Evolutionary conservation across 169 alveolate species (phyloP), one percentile per base, ranked within the genome.

Genomic region (Fabrea salina): DNA sequence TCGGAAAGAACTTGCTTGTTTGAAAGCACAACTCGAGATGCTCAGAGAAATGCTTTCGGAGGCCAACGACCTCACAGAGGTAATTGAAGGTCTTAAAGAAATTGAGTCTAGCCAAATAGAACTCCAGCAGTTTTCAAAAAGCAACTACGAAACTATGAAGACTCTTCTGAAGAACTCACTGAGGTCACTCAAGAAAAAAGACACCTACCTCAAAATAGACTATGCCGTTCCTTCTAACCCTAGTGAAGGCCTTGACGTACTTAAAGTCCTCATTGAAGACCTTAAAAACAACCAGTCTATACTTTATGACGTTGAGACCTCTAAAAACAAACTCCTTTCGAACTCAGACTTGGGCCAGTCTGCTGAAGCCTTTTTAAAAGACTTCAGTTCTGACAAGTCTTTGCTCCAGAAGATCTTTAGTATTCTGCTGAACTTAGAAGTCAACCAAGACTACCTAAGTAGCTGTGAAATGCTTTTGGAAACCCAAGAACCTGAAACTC

Each of bases 221-320:
- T 35, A 61, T 61, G 74, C 74, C 13, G 74, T 33, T 2, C 49
- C 74, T 33, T 61, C 74, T n/a, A 32, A 27, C 39, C 25, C 74
- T 16, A 61, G 74, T 33, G 74, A 61, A 37, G 74, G 74, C 16
- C 50, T 61, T 13, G 74, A 61, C 39, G 32, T 61, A n/a, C 32
- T 61, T 33, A 61, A 30, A 37, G 74, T 33, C 39, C 49, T n/a
- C 16, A 16, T 61, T 7, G 32, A 5, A n/a, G 13, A 2, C 3
- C 25, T 61, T 11, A 61, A n/a, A 27, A 1, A 51, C 16, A 61
- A 61, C 50, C 32, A n/a, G 49, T 33, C n/a, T 2, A 61, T 8
- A 11, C 41, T 61, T 37, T 22, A 51, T 1, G 74, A 61, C 50
- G 13, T 61, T 16, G 74, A 61, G 39, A 30, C 0, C 39, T 47